Conservation (phyloP, 2,329 filamentous ascomycete genomes). For the Ophiostoma australiae region DNA sequence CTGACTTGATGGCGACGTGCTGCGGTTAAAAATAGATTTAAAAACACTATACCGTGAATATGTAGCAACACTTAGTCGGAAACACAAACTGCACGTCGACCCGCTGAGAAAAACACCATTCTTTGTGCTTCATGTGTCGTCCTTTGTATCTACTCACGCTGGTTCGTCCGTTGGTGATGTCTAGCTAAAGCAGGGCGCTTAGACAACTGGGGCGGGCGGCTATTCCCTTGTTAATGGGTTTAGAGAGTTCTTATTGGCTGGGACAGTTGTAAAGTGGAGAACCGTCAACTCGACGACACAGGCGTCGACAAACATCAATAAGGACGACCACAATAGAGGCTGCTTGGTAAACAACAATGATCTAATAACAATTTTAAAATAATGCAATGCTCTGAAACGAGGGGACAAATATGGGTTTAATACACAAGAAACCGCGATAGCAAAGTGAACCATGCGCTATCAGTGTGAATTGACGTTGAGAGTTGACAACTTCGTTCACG, state of each 20-base stretch:
- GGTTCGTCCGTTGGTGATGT: slow-evolving; percentile 8
- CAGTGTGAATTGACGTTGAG: background rate
- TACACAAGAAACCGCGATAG: background rate
- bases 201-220: slow-evolving; percentile 9
- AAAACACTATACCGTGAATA: background rate
- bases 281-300: background rate
- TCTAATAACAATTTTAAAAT: background rate
- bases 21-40: background rate
- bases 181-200: background rate
- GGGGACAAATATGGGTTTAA: too few species aligned
- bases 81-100: background rate
- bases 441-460: background rate
- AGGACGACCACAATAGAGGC: background rate
- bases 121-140: slow-evolving; percentile 5
- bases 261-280: background rate
- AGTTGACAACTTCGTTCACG: background rate
- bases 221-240: background rate
- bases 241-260: background rate
- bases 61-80: background rate
- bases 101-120: background rate
- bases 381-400: background rate
- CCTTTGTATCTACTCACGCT: background rate
- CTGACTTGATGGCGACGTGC: too few species aligned
- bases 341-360: too few species aligned
- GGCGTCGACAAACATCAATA: background rate